phyloP scores from a whole-genome alignment of 1,139 yeast genomes.

The Eremothecium sinecaudum region DNA sequence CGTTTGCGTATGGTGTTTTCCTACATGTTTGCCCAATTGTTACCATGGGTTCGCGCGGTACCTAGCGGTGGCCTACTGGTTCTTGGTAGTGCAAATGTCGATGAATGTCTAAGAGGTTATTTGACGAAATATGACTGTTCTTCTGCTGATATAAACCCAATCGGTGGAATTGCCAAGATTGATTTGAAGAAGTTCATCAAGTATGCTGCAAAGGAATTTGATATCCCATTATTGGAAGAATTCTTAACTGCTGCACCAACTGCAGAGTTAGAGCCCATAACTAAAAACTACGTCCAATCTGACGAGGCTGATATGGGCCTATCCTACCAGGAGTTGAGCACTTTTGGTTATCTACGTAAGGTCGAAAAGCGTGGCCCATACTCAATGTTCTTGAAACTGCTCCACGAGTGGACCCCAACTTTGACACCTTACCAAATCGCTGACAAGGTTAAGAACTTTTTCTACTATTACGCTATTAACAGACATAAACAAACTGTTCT shows the following conservation, averaged over 20 bases:
- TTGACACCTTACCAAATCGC: conserved; percentile 79
- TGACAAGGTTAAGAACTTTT: conserved; percentile 82
- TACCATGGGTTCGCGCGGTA: conserved; percentile 85
- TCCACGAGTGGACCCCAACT: conserved; percentile 87
- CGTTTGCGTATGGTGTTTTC: conserved; percentile 90
- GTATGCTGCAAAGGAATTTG: conserved; percentile 62
- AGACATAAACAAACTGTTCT: conserved; percentile 94
- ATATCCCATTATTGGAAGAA: conserved; percentile 65
- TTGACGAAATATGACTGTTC: conserved; percentile 95
- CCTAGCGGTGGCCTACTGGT: conserved; percentile 65
- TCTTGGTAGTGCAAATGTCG: conserved; percentile 95
- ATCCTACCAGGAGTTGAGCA: conserved; percentile 86
- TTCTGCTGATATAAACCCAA: conserved; percentile 93
- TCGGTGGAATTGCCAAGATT: conserved; percentile 92
- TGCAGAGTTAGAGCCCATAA: conserved; percentile 94
- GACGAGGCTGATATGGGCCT: conserved; percentile 98
- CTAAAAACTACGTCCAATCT: conserved; percentile 82
- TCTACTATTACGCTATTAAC: conserved; percentile 87
- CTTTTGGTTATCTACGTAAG: conserved; percentile 87
- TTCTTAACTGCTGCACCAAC: conserved; percentile 91
- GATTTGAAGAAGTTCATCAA: conserved; percentile 79
- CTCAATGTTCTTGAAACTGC: conserved; percentile 80
- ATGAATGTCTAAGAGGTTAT: conserved; percentile 90
- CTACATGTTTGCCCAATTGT: conserved; percentile 82
- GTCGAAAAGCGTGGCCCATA: conserved; percentile 93